Evolutionary conservation across 2,329 filamentous ascomycete species (phyloP).

Genomic region (Calycina marina): DNA sequence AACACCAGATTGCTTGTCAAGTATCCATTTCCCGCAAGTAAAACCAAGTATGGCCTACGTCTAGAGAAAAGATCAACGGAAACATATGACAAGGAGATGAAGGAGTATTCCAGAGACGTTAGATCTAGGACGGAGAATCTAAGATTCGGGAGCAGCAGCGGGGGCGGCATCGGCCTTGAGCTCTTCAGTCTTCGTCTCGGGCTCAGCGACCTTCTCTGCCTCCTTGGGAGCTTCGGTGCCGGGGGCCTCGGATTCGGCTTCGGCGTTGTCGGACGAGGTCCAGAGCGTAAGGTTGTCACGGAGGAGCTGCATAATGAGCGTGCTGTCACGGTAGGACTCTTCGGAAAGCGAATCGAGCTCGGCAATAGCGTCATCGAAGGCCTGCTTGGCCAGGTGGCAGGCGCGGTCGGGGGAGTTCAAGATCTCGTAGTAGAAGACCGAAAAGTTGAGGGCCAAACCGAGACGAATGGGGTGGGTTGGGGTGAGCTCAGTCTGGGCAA

Average conservation of each 20-base stretch:
- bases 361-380: conserved; percentile 93
- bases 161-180: conserved; percentile 21
- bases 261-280: conserved; percentile 84
- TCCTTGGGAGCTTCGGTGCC: conserved; percentile 48
- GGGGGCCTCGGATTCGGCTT: conserved; percentile 44
- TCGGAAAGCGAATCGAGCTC: conserved; percentile 94
- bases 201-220: conserved; percentile 34
- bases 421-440: conserved; percentile 99
- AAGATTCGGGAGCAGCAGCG: conserved; percentile 40
- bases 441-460: conserved; percentile 88
- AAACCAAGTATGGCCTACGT: conserved; percentile 19
- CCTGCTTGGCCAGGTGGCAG: conserved; percentile 93
- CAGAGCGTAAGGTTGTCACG: conserved; percentile 96
- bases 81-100: conserved; percentile 26
- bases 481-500: conserved; percentile 76
- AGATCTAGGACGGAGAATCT: conserved; percentile 24
- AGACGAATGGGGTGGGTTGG: conserved; percentile 89
- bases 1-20: conserved; percentile 21
- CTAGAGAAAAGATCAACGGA: conserved; percentile 21
- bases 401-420: conserved; percentile 96
- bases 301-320: conserved; percentile 97
- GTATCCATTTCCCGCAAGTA: conserved; percentile 21
- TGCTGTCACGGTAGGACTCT: conserved; percentile 98
- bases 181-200: conserved; percentile 29
- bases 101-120: conserved; percentile 21